These are phyloP conservation scores for Sporothrix schenckii DNA, from an alignment of 2,329 filamentous ascomycete species.

Conservation along the genomic window DNA sequence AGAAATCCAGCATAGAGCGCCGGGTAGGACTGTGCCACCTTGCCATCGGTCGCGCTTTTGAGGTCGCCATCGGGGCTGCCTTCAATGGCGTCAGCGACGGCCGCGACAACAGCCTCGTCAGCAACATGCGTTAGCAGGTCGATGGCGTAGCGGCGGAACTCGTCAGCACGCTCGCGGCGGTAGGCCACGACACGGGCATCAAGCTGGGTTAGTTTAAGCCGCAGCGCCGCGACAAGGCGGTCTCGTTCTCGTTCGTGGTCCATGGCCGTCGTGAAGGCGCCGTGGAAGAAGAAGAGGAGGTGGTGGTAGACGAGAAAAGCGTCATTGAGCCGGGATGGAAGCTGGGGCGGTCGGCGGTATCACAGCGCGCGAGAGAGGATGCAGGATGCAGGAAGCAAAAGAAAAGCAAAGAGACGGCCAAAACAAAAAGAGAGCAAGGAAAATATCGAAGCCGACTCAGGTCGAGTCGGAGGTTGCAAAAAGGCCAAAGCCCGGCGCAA, in stretches of 20 bases:
- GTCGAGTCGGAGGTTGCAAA: constrained; percentile 1
- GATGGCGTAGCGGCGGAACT: constrained; percentile 60
- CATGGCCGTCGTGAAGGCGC: constrained; percentile 24
- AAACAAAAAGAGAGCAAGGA: not conserved
- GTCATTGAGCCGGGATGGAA: constrained; percentile 28
- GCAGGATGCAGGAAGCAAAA: not conserved
- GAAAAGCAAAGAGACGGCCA: not conserved
- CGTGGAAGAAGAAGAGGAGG: constrained; percentile 11
- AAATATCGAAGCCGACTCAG: not conserved
- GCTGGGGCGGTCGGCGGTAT: not conserved
- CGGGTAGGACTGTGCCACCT: constrained; percentile 48
- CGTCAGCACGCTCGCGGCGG: constrained; percentile 59
- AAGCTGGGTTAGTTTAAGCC: constrained; percentile 58
- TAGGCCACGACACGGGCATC: constrained; percentile 61
- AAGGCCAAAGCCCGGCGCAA: constrained; percentile 4
- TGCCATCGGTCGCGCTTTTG: constrained; percentile 6
- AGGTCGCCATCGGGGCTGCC: constrained; percentile 44
- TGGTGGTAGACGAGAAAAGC: constrained; percentile 19
- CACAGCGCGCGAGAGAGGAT: not conserved
- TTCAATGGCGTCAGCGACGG: constrained; percentile 52
- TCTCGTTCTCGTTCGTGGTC: constrained; percentile 41
- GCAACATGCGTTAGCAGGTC: constrained; percentile 54
- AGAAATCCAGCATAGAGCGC: constrained; percentile 44
- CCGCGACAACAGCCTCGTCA: constrained; percentile 51
- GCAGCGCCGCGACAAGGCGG: constrained; percentile 55